Evolutionary conservation across 2,329 filamentous ascomycete species (phyloP).

Genomic region (Fusarium circinatum): DNA sequence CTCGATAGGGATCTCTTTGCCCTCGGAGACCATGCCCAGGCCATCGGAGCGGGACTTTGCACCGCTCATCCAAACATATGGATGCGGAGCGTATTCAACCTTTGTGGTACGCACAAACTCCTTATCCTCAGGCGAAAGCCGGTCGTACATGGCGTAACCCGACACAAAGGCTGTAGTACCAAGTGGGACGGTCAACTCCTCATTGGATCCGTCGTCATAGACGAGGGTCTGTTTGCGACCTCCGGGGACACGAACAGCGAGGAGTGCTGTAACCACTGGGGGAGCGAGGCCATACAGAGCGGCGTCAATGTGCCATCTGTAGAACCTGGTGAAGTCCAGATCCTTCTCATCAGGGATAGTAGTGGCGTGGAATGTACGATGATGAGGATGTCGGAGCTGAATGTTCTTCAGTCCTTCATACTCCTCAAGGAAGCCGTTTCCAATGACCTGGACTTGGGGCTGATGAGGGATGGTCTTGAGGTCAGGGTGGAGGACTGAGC

Average conservation of each 20-base stretch:
- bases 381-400: slow-evolving; percentile 78
- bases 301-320: slow-evolving; percentile 84
- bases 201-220: slow-evolving; percentile 77
- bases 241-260: slow-evolving; percentile 77
- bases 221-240: slow-evolving; percentile 73
- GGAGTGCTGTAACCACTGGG: slow-evolving; percentile 75
- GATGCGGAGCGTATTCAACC: slow-evolving; percentile 81
- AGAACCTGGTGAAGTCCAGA: slow-evolving; percentile 67
- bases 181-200: slow-evolving; percentile 74
- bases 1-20: slow-evolving; percentile 66
- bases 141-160: slow-evolving; percentile 76
- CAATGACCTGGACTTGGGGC: slow-evolving; percentile 79
- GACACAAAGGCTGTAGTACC: slow-evolving; percentile 82
- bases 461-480: slow-evolving; percentile 84
- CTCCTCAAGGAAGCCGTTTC: slow-evolving; percentile 74
- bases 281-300: slow-evolving; percentile 81
- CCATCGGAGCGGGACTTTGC: slow-evolving; percentile 75
- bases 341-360: slow-evolving; percentile 66
- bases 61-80: slow-evolving; percentile 83
- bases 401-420: slow-evolving; percentile 79
- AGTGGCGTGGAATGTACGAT: slow-evolving; percentile 78
- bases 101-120: slow-evolving; percentile 72
- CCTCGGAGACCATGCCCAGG: slow-evolving; percentile 76
- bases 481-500: slow-evolving; percentile 78
- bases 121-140: slow-evolving; percentile 72